These are phyloP conservation scores for Adansonia rubrostipa DNA, from an alignment of 441 rosid species.

Conservation along the genomic window DNA sequence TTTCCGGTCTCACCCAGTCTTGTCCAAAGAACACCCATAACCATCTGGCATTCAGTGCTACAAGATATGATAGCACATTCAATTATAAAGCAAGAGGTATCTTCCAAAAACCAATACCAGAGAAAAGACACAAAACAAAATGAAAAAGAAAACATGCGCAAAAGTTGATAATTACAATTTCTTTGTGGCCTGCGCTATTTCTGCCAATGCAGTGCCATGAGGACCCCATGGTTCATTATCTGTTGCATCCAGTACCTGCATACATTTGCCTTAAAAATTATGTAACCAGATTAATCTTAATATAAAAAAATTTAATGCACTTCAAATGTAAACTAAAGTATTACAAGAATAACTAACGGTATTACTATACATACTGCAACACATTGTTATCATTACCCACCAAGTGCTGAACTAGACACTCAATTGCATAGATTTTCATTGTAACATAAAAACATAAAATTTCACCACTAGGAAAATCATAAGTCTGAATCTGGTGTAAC, in stretches of 20 bases:
- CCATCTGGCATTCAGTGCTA: constrained; percentile 93
- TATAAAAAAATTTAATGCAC: background rate
- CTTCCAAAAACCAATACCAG: constrained; percentile 10
- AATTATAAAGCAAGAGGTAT: constrained; percentile 24
- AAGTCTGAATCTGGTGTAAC: background rate
- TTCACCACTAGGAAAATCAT: background rate
- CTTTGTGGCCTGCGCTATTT: constrained; percentile 87
- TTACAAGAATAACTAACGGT: background rate
- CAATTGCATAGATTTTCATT: background rate
- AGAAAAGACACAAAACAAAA: background rate
- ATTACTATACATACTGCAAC: background rate
- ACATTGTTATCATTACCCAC: background rate
- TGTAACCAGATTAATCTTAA: background rate
- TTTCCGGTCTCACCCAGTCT: constrained; percentile 89
- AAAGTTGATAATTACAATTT: constrained; percentile 62
- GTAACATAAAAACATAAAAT: background rate
- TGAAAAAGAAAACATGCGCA: constrained; percentile 20
- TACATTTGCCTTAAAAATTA: background rate
- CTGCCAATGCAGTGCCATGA: constrained; percentile 92
- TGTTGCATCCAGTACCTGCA: constrained; percentile 96
- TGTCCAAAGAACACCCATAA: constrained; percentile 95
- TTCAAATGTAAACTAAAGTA: background rate
- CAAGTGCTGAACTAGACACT: background rate
- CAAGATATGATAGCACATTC: constrained; percentile 32
- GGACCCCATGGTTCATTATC: constrained; percentile 99